Conservation (phyloP, 495 filamentous ascomycete genomes). For the Lophium mytilinum region DNA sequence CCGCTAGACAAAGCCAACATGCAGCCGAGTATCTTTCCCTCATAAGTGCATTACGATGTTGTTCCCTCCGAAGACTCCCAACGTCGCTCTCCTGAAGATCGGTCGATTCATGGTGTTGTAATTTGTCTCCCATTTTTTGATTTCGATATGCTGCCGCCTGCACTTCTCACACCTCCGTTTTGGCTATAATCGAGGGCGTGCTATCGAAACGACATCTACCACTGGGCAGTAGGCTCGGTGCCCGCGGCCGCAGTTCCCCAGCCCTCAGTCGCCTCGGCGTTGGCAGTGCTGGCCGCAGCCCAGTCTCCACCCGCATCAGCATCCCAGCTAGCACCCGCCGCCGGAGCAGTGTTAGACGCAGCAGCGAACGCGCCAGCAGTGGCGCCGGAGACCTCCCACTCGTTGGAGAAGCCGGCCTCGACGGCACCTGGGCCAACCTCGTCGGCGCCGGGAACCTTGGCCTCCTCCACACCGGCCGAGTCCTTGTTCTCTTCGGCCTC, state of each 20-base stretch:
- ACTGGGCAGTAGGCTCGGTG: conserved; percentile 33
- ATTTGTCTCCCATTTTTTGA: background rate
- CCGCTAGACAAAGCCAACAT: conserved; percentile 39
- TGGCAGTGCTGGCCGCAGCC: conserved; percentile 46
- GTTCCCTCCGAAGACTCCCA: conserved; percentile 17
- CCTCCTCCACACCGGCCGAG: conserved; percentile 36
- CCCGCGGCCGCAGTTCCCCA: conserved; percentile 55
- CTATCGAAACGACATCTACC: conserved; percentile 45
- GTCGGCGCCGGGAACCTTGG: conserved; percentile 64
- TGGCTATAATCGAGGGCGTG: background rate
- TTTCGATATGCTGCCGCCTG: conserved; percentile 7
- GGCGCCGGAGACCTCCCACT: conserved; percentile 65
- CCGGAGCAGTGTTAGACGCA: conserved; percentile 45
- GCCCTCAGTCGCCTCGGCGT: conserved; percentile 51
- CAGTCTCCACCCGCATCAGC: conserved; percentile 65
- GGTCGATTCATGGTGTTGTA: background rate
- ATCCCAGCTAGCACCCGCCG: conserved; percentile 62
- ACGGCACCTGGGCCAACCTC: conserved; percentile 74
- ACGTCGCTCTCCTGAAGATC: background rate
- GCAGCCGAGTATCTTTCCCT: conserved; percentile 88
- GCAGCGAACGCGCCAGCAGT: conserved; percentile 55
- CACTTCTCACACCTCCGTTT: background rate
- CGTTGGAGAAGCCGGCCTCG: conserved; percentile 68
- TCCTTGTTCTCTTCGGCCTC: conserved; percentile 98
- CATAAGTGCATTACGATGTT: conserved; percentile 72